Base-by-base conservation (phyloP, 495 filamentous ascomycete genomes). In the Amphirosellinia nigrospora region DNA sequence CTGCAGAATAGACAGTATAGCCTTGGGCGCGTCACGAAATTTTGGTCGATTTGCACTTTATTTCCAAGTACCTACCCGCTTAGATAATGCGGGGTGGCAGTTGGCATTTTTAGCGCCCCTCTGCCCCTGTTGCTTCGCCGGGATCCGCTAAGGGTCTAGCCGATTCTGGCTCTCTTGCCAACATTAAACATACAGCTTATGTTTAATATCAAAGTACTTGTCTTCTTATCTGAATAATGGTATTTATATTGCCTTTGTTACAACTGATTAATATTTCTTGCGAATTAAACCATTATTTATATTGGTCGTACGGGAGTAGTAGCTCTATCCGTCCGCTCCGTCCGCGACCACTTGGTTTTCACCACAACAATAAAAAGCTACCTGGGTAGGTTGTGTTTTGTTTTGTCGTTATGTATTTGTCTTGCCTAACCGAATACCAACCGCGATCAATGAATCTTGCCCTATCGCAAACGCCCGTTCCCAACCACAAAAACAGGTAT, bases 11-110 rank as follows among this genome's bases (percentile, higher is more conserved):
- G 23, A 8, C 52, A 28, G 26, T n/a, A 38, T n/a, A 39, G 41
- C n/a, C 13, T 46, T 28, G 13, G 43, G 62, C 52, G 69, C 62
- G 61, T 65, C 38, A 64, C 61, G 60, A 64, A 36, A 64, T 63
- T 70, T 70, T 7, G 59, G 39, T 46, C 19, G 53, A 45, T 46
- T 16, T 66, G n/a, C 26, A 23, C n/a, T 21, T 36, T 32, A 39
- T 45, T 28, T 28, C 39, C 10, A 45, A 30, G 38, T 19, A 23
- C 16, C 28, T 32, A 55, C n/a, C 7, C 32, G n/a, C 64, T 46
- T n/a, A 45, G 26, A n/a, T 11, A 68, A 34, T 68, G 52, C 38
- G 64, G 64, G 50, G 64, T 34, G 64, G 36, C 34, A 41, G 15
- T 41, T 52, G 48, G 48, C 21, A 28, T 52, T 23, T 28, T 52